Base-by-base conservation (phyloP, 306 rosid species). In the Alnus rubra region DNA sequence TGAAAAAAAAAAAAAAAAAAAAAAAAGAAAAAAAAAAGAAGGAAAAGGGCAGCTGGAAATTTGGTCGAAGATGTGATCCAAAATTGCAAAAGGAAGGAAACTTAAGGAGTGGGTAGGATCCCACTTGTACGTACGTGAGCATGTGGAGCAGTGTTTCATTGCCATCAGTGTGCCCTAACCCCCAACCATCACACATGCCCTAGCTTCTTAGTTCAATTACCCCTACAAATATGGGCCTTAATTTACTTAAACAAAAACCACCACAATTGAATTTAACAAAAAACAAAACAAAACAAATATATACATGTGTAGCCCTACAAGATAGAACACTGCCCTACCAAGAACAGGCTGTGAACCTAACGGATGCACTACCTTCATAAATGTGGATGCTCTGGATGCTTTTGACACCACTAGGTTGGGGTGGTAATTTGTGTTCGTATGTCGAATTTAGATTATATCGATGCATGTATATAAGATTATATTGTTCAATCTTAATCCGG, bases 81-180 rank as follows among this genome's bases (percentile, higher is more conserved):
- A 23, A 23, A 23, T 13, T 33, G 47, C n/a, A 63, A 12, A 31
- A 30, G 16, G 45, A 31, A 15, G 8, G 42, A 63, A 35, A 7
- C 18, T 33, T 6, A 63, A 23, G 28, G 28, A 23, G 28, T 23
- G 28, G 28, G 28, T 23, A 47, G 74, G 55, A 23, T 67, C 71
- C 71, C 74, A 11, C 39, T 44, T 69, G 35, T 47, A 19, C 37
- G 3, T 69, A 48, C 55, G 64, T 14, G 56, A 42, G 37, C 77
- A 71, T 71, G 76, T 70, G 76, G 39, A 70, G 39, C 65, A 23
- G 48, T 28, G 53, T 45, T 59, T 71, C 42, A 18, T 44, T 55
- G 76, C 48, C 76, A 70, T 78, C 62, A n/a, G n/a, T 78, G 82
- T 56, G 37, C 82, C 77, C 77, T 1, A 78, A 78, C 50, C 55